A percentile compares a stretch with the other conserved stretches of the same genome.
These are phyloP conservation scores for Neurospora sp. DNA, from an alignment of 495 filamentous ascomycete species.

Conservation along the genomic window DNA sequence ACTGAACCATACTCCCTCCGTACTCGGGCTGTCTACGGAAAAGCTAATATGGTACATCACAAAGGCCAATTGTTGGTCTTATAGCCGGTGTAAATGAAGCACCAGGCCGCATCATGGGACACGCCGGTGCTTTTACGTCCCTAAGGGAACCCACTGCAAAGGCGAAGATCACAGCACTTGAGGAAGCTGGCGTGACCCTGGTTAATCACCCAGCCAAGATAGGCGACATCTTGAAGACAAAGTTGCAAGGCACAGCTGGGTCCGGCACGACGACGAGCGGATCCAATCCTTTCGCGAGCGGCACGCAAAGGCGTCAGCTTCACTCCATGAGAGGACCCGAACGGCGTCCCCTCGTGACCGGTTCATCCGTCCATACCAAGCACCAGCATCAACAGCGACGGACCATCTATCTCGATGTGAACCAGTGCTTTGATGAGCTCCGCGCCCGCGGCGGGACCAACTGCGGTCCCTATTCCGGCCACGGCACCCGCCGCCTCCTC, in stretches of 20 bases:
- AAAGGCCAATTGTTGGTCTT: slow-evolving; percentile 69
- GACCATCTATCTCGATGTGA: slow-evolving; percentile 47
- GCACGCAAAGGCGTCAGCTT: slow-evolving; percentile 2
- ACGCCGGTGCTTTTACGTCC: slow-evolving; percentile 70
- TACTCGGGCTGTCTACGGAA: no score
- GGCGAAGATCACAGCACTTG: slow-evolving; percentile 58
- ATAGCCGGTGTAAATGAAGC: slow-evolving; percentile 61
- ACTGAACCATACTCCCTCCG: not conserved
- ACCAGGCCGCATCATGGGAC: slow-evolving; percentile 71
- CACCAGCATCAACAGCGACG: slow-evolving; percentile 34
- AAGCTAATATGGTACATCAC: not conserved
- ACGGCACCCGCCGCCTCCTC: slow-evolving; percentile 30
- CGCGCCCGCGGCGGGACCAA: slow-evolving; percentile 35
- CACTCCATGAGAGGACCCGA: slow-evolving; percentile 9
- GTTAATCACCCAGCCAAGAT: slow-evolving; percentile 77
- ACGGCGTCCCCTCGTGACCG: not conserved
- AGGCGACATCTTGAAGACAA: slow-evolving; percentile 55
- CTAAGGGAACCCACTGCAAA: slow-evolving; percentile 55
- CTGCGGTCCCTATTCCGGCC: slow-evolving; percentile 33
- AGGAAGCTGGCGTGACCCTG: slow-evolving; percentile 61
- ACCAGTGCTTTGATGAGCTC: slow-evolving; percentile 51
- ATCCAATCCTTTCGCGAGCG: slow-evolving; percentile 11
- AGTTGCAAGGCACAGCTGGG: slow-evolving; percentile 9
- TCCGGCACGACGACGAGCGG: slow-evolving; percentile 32
- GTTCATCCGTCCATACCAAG: not conserved